Base-by-base conservation (phyloP, 106 monocot species). In the Dioscorea dumetorum region DNA sequence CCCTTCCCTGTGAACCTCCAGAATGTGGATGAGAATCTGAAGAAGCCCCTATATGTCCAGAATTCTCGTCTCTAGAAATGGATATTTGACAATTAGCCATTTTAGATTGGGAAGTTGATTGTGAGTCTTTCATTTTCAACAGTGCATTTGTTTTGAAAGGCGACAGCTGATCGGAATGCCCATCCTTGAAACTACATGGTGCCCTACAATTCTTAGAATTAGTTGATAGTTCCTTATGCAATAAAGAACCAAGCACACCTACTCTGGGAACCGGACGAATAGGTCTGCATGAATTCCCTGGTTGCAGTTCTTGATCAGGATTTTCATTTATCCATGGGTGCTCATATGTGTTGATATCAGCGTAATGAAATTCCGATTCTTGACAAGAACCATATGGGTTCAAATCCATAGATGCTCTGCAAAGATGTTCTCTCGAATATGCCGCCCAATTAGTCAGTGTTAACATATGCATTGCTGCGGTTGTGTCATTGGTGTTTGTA, bases 381-480 rank as follows among this genome's bases (percentile, higher is more conserved):
- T 54, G 61, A 57, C 20, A 14, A 60, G 22, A 67, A 33, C 76
- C 73, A 12, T 23, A 13, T 67, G 41, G 34, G 24, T 61, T 61
- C 48, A 24, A 20, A 48, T 34, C 61, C 12, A 68, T 51, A 60
- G 76, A n/a, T 22, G 64, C n/a, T 28, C 28, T 3, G 57, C 59
- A 33, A 16, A 23, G 61, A 71, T 73, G 22, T 61, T 70, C 22
- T 57, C 54, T 58, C 24, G 83, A 77, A 60, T 63, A 60, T 48
- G 78, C 78, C 21, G 85, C 76, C 19, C 78, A 72, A 69, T 92
- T 84, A 82, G 92, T 81, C 22, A 99, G 70, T 56, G 74, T 76
- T 50, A 99, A 92, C 82, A 99, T 85, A 79, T 90, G 82, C 69
- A 82, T 77, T 19, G 97, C 92, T 41, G 97, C 80, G 31, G 85